Evolutionary conservation across 257 asterid species (phyloP), one percentile per base, ranked within the genome.

Genomic region (Cruciata laevipes): DNA sequence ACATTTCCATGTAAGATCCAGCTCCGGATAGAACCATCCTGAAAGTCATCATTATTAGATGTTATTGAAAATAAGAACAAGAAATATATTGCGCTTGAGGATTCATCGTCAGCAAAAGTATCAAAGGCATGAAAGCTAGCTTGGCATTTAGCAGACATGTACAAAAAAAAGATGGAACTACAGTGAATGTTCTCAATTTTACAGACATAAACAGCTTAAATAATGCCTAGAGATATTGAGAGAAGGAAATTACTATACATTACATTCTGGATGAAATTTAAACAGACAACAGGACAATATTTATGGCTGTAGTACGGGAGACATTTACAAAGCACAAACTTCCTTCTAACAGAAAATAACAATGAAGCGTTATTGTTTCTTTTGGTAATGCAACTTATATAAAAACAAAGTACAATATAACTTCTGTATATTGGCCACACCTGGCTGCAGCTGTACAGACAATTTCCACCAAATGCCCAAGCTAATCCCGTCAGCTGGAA

Each of bases 391-490:
- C 24, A 38, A 63, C 53, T 63, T 14, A 13, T 20, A 37, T 37
- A 63, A 30, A 31, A 37, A 53, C 16, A 10, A 17, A 3, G 2
- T 18, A 16, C 21, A 38, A 24, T 4, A 10, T 63, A 31, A 49
- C 23, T 49, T 51, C 12, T 51, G 9, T 21, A 18, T 17, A 24
- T 24, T 63, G 40, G 33, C 18, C 70, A 55, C 83, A 91, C 98
- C 97, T 88, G 97, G 83, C 99, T 80, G 87, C 97, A 90, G 83
- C 95, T 94, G 84, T 90, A 94, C 76, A 94, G 76, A 79, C 92
- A 90, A 37, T 77, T 77, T 62, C 96, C 96, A 69, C 76, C 87
- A 66, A 88, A 90, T 65, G 88, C 96, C 97, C 97, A 94, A 74
- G 91, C 84, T 80, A 94, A 79, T 69, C 97, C 99, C 44, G 92